These are phyloP conservation scores for Cucurbita maxima DNA, from an alignment of 306 rosid species.

Conservation along the genomic window DNA sequence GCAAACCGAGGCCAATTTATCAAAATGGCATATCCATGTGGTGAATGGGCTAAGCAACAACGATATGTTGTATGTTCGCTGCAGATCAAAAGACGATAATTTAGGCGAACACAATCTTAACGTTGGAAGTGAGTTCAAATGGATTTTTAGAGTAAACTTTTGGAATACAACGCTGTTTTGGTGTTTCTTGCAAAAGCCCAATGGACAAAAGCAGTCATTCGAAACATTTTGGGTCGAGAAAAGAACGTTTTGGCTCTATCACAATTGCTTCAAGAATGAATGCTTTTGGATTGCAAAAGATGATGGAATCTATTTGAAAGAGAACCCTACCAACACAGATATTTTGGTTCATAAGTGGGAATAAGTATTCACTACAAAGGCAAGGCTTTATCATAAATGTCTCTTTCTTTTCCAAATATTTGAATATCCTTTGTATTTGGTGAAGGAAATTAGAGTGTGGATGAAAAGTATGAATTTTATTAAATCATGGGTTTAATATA, in stretches of 20 bases:
- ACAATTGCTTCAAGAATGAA: neutral
- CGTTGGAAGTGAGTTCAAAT: neutral
- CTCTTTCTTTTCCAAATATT: too few relatives aligned
- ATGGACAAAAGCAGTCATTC: neutral
- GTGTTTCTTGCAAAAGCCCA: neutral
- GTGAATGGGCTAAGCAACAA: neutral
- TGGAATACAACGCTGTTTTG: neutral
- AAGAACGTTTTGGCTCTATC: neutral
- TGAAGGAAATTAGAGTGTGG: too few relatives aligned
- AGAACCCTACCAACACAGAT: neutral
- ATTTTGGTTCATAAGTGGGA: neutral
- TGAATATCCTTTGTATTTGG: too few relatives aligned
- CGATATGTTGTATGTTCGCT: neutral
- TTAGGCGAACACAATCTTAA: neutral
- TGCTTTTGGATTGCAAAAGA: conserved; percentile 10
- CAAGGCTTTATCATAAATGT: too few relatives aligned
- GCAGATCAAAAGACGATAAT: neutral
- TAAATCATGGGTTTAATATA: too few relatives aligned
- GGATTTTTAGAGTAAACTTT: neutral
- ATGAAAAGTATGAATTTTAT: too few relatives aligned
- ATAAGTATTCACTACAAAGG: too few relatives aligned
- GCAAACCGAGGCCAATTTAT: too few relatives aligned
- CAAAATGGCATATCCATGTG: neutral
- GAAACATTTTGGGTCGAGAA: neutral
- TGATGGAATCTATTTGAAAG: conserved; percentile 4